Evolutionary conservation across 2,329 filamentous ascomycete species (phyloP).

Genomic region (Trichoderma sp.): DNA sequence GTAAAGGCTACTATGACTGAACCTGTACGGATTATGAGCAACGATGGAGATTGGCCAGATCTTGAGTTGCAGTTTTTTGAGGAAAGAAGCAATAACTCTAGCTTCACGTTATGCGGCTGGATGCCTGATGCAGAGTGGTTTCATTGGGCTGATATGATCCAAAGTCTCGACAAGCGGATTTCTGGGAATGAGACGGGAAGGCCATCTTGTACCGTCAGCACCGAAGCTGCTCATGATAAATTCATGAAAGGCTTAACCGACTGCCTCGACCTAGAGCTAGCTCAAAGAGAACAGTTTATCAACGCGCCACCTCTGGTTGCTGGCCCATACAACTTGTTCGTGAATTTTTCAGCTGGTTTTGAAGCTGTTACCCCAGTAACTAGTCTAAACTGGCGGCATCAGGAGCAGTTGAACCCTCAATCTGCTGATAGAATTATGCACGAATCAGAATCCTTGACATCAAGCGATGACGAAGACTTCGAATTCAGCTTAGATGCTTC

Average conservation of each 20-base stretch:
- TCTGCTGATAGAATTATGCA: background rate
- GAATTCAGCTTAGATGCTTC: background rate
- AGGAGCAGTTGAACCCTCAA: constrained; percentile 27
- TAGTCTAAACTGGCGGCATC: constrained; percentile 26
- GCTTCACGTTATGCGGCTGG: constrained; percentile 44
- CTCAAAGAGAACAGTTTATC: constrained; percentile 31
- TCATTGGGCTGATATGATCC: constrained; percentile 30
- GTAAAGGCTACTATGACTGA: background rate
- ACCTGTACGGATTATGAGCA: constrained; percentile 16
- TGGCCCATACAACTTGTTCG: constrained; percentile 34
- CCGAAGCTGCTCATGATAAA: constrained; percentile 18
- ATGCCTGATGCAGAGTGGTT: constrained; percentile 41
- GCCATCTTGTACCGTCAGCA: background rate
- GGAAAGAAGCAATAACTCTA: constrained; percentile 29
- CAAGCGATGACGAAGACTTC: constrained; percentile 21
- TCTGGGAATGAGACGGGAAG: background rate
- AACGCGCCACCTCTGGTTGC: constrained; percentile 25
- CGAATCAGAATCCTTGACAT: constrained; percentile 10
- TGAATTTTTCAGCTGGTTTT: constrained; percentile 27
- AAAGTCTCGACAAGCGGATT: constrained; percentile 31
- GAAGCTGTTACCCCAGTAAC: background rate
- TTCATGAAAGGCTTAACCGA: constrained; percentile 35
- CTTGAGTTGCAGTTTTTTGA: constrained; percentile 36
- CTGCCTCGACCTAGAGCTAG: constrained; percentile 47
- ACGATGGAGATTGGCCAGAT: constrained; percentile 33